Conservation (phyloP, 768 basidiomycete species). For the Mycena crocata region DNA sequence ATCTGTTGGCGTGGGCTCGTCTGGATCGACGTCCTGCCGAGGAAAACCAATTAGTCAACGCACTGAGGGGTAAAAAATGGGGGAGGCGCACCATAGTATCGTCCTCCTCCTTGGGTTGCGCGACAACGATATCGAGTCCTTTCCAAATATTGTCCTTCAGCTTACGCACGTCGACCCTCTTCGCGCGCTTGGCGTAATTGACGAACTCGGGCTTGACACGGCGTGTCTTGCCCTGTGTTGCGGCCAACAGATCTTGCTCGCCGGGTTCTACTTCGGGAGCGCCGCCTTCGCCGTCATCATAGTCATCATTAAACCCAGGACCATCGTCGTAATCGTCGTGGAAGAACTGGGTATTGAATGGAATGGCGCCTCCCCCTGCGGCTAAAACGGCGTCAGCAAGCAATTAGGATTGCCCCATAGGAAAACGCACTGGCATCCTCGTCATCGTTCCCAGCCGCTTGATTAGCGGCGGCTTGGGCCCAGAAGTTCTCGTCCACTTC, state of each 20-base stretch:
- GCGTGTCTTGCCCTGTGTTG: constrained; percentile 79
- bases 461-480: constrained; percentile 93
- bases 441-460: constrained; percentile 67
- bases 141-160: constrained; percentile 99
- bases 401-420: not conserved
- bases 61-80: not conserved
- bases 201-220: constrained; percentile 89
- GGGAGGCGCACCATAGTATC: constrained; percentile 64
- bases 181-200: constrained; percentile 95
- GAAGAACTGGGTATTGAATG: constrained; percentile 98
- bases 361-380: constrained; percentile 68
- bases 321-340: constrained; percentile 90
- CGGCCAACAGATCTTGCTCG: constrained; percentile 90
- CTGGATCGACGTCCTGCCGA: constrained; percentile 65
- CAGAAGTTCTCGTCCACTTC: constrained; percentile 98
- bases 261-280: constrained; percentile 64
- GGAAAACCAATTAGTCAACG: not conserved
- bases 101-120: constrained; percentile 55
- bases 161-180: constrained; percentile 95
- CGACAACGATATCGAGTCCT: constrained; percentile 81
- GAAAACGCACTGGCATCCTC: constrained; percentile 70
- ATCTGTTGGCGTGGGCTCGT: constrained; percentile 61
- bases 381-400: constrained; percentile 37
- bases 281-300: constrained; percentile 58
- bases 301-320: constrained; percentile 73